Conservation (phyloP, 805 yeast genomes). For the Lipomyces oligophaga region DNA sequence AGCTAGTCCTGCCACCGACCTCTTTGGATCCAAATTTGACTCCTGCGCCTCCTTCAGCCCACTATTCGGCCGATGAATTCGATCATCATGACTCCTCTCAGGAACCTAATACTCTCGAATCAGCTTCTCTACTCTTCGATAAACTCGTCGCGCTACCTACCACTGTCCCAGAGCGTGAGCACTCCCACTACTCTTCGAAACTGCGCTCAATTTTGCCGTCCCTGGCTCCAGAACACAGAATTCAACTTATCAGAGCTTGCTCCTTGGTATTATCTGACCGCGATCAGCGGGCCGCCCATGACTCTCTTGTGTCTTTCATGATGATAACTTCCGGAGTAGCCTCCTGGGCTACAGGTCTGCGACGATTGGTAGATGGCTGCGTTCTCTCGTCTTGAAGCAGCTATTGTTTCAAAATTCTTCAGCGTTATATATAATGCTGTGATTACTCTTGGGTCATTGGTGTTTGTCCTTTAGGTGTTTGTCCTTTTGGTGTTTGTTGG, state of each 20-base stretch:
- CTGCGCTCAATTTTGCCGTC: slow-evolving; percentile 7
- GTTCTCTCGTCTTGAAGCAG: not conserved
- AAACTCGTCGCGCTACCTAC: too few species aligned
- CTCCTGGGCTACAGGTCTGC: slow-evolving; percentile 25
- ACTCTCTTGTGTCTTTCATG: slow-evolving; percentile 17
- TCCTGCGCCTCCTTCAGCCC: too few species aligned
- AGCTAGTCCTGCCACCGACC: too few species aligned
- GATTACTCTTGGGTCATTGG: too few species aligned
- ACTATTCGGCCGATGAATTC: too few species aligned
- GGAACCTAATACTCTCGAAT: not conserved
- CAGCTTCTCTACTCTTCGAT: not conserved
- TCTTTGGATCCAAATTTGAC: too few species aligned
- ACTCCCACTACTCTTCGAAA: slow-evolving; percentile 14
- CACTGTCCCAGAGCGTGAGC: slow-evolving; percentile 20
- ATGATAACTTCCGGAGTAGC: slow-evolving; percentile 26
- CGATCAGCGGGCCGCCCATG: slow-evolving; percentile 12
- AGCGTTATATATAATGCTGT: too few species aligned
- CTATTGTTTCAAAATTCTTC: too few species aligned
- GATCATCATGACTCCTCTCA: too few species aligned
- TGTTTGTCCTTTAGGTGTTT: too few species aligned
- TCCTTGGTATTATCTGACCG: not conserved
- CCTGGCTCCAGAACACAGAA: slow-evolving; percentile 8
- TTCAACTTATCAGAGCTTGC: slow-evolving; percentile 3
- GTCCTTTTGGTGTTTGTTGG: too few species aligned
- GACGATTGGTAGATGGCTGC: slow-evolving; percentile 17